Evolutionary conservation across 805 yeast genomes (phyloP).

Genomic region (Monosporozyma aquatica): DNA sequence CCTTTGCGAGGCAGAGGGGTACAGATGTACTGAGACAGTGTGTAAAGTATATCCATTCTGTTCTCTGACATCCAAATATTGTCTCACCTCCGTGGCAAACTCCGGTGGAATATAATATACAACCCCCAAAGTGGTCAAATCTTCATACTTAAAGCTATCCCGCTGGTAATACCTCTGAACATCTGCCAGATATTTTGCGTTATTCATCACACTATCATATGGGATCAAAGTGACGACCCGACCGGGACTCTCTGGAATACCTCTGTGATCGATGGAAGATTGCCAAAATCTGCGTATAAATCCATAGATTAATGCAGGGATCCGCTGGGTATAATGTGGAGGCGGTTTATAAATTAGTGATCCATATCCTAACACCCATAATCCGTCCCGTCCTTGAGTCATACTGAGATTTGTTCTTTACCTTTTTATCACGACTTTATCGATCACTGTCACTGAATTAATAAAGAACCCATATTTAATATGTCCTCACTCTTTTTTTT

Average conservation of each 20-base stretch:
- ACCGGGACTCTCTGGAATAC: slow-evolving; percentile 81
- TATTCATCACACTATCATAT: slow-evolving; percentile 40
- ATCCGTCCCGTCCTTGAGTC: slow-evolving; percentile 12
- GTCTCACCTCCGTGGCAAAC: slow-evolving; percentile 49
- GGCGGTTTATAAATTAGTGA: slow-evolving; percentile 88
- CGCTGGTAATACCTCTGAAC: slow-evolving; percentile 19
- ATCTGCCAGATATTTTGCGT: slow-evolving; percentile 36
- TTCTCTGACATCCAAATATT: slow-evolving; percentile 72
- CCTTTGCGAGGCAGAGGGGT: slow-evolving; percentile 20
- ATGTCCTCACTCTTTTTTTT: no score
- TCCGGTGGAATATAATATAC: slow-evolving; percentile 72
- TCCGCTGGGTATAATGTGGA: slow-evolving; percentile 49
- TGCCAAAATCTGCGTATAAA: slow-evolving; percentile 87
- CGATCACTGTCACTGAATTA: no score
- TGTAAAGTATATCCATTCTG: slow-evolving; percentile 81
- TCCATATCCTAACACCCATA: slow-evolving; percentile 89
- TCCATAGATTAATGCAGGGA: slow-evolving; percentile 70
- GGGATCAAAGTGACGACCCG: slow-evolving; percentile 78
- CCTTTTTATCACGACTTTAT: background rate
- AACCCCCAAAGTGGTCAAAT: slow-evolving; percentile 62
- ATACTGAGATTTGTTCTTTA: background rate
- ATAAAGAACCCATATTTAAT: no score
- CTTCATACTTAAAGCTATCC: slow-evolving; percentile 28
- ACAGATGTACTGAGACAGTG: slow-evolving; percentile 51
- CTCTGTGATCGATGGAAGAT: slow-evolving; percentile 80